phyloP scores from a whole-genome alignment of 257 asterid genomes.

The Capsicum chinense region DNA sequence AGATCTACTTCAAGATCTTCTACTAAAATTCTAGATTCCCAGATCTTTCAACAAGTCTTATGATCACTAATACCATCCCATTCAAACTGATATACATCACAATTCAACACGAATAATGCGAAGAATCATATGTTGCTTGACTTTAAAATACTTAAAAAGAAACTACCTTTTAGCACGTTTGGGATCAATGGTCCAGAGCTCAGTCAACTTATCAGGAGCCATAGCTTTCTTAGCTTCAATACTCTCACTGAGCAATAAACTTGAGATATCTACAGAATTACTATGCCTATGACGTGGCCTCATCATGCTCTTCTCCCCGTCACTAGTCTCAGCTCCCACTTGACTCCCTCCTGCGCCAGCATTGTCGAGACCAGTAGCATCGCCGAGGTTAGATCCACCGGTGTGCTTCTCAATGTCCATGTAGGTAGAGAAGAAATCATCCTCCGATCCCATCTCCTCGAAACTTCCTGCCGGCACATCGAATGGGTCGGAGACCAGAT shows the following conservation, averaged over 20 bases:
- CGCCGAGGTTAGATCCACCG: slow-evolving; percentile 45
- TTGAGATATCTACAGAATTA: slow-evolving; percentile 77
- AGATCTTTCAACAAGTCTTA: background rate
- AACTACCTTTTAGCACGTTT: slow-evolving; percentile 90
- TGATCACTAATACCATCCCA: background rate
- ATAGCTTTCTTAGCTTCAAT: slow-evolving; percentile 96
- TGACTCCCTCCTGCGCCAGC: slow-evolving; percentile 27
- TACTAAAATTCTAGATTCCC: background rate
- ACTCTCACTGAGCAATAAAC: slow-evolving; percentile 56
- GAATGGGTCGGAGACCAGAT: slow-evolving; percentile 75
- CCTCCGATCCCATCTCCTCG: slow-evolving; percentile 96
- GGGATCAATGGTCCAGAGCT: slow-evolving; percentile 93
- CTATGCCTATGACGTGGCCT: slow-evolving; percentile 65
- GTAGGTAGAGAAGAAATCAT: slow-evolving; percentile 83
- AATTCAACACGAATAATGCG: background rate
- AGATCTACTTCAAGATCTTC: background rate
- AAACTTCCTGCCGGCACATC: slow-evolving; percentile 66
- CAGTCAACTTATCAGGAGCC: slow-evolving; percentile 98
- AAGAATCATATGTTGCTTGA: background rate
- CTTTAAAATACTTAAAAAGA: background rate
- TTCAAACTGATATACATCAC: background rate
- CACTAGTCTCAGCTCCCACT: slow-evolving; percentile 53
- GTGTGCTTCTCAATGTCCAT: slow-evolving; percentile 91
- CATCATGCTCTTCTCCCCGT: slow-evolving; percentile 29
- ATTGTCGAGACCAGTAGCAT: no score